Conservation (phyloP, 352 stramenopile species). For the Phytophthora sp. region DNA sequence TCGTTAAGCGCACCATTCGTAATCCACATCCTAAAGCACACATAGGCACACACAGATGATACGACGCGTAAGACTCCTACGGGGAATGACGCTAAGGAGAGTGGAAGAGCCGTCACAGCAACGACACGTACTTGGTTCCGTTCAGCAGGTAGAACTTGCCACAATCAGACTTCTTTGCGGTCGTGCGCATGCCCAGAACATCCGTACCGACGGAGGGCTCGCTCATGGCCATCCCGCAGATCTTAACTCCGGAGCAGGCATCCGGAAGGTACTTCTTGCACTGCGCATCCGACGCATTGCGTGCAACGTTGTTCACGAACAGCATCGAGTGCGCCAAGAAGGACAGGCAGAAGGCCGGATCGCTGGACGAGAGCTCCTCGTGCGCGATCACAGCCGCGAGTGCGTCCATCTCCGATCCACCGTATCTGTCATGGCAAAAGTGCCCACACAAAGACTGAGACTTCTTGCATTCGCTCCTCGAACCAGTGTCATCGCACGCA, state of each 20-base stretch:
- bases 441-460: background rate
- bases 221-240: slow-evolving; percentile 99
- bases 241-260: slow-evolving; percentile 92
- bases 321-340: slow-evolving; percentile 96
- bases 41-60: background rate
- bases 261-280: slow-evolving; percentile 90
- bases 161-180: slow-evolving; percentile 84
- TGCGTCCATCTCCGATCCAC: slow-evolving; percentile 96
- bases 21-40: slow-evolving; percentile 96
- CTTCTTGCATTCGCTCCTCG: background rate
- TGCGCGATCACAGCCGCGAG: slow-evolving; percentile 95
- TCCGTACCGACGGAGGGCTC: slow-evolving; percentile 97
- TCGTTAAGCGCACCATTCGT: slow-evolving; percentile 98
- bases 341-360: slow-evolving; percentile 98
- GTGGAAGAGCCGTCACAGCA: background rate
- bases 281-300: slow-evolving; percentile 90
- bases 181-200: slow-evolving; percentile 96
- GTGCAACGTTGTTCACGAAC: slow-evolving; percentile 94
- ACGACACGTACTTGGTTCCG: slow-evolving; percentile 73
- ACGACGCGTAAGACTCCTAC: background rate
- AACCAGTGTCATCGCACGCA: slow-evolving; percentile 36
- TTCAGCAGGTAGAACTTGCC: slow-evolving; percentile 93
- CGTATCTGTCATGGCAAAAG: slow-evolving; percentile 67
- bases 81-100: no score
- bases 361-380: slow-evolving; percentile 96